Base-by-base conservation (phyloP, 345 rosid species). In the Geranium brycei region DNA sequence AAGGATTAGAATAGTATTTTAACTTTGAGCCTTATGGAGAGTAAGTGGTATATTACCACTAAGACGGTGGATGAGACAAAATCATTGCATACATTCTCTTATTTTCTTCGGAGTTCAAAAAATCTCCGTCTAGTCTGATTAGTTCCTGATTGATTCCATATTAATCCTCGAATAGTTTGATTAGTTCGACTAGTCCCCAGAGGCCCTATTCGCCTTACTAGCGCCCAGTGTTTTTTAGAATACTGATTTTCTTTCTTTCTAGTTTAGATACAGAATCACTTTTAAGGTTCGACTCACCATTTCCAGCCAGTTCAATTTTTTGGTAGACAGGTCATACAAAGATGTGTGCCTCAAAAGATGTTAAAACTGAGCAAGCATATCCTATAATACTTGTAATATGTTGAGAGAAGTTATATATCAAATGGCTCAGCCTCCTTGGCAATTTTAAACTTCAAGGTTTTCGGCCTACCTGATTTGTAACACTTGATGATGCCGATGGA, bases 381-480 rank as follows among this genome's bases (percentile, higher is more conserved):
- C 53, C 53, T 47, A 47, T 47, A 47, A 47, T 10, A 47, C 13
- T 47, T 38, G 11, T 38, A 5, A 38, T 38, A 38, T 10, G 1
- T 47, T 47, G 53, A 47, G 53, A 13, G 0, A 47, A 7, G 10
- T 35, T 1, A 35, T 35, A 35, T 6, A 47, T 47, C 53, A 47
- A 47, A 6, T 6, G 12, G 53, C 15, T 47, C 13, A 8, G 12
- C 1, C 15, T 47, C 14, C 53, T 13, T 47, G 10, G 11, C 47
- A 8, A 47, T 47, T 47, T 0, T 10, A 8, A 47, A 47, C 53
- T 11, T 47, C 41, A 35, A 7, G 41, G 3, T 47, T 47, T 47
- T 47, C n/a, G 15, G 15, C 57, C 61, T 75, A 88, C 99, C 96
- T 86, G 95, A 71, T 70, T 74, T 55, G 60, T 66, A 59, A 58